phyloP scores from a whole-genome alignment of 1,284 basidiomycete genomes.

The Leccinum colubrinum region DNA sequence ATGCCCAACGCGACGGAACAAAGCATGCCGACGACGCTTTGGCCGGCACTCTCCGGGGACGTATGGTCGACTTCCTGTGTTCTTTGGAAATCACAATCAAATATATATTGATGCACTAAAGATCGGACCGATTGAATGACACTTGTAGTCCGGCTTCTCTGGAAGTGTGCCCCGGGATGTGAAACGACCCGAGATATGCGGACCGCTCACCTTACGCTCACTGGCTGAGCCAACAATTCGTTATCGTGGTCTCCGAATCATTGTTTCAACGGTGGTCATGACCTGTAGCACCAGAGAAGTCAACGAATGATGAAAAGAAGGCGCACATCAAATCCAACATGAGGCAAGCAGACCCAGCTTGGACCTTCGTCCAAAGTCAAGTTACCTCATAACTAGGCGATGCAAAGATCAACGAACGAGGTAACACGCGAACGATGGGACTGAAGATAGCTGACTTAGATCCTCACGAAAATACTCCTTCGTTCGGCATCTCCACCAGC shows the following conservation, averaged over 20 bases:
- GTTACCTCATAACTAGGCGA: neutral
- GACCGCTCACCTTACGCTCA: neutral
- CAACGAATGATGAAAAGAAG: too few species aligned
- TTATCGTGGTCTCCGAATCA: neutral
- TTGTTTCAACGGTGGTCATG: neutral
- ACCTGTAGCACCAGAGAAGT: neutral
- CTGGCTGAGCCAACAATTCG: neutral
- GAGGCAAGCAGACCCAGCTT: neutral
- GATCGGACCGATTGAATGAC: neutral
- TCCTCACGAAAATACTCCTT: neutral
- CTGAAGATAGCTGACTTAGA: neutral
- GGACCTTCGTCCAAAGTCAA: neutral
- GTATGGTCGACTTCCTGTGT: neutral
- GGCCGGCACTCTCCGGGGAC: neutral
- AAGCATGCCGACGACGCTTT: conserved; percentile 6
- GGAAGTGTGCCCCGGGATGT: neutral
- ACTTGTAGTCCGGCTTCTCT: neutral
- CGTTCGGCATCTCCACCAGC: neutral
- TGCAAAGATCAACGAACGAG: neutral
- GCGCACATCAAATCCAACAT: neutral
- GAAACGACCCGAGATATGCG: neutral
- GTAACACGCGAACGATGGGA: neutral
- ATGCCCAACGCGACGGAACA: neutral
- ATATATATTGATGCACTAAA: neutral
- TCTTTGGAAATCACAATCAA: neutral